These are phyloP conservation scores for Ascochyta clinopodiicola DNA, from an alignment of 2,329 filamentous ascomycete species.

Conservation along the genomic window DNA sequence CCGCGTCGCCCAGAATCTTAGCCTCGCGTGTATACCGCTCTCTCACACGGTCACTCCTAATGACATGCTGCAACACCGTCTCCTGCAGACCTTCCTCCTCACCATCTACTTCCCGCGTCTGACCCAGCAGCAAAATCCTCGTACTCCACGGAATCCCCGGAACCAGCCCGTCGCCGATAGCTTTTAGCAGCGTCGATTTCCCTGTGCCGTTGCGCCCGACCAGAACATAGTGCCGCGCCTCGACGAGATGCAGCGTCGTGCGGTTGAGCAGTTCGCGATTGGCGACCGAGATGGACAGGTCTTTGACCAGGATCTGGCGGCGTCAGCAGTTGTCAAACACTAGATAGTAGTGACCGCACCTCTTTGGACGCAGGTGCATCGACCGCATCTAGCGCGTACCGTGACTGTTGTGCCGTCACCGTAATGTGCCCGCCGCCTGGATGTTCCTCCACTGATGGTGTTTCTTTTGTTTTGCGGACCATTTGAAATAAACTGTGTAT, in stretches of 20 bases:
- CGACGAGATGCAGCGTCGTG: conserved; percentile 74
- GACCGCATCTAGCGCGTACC: conserved; percentile 48
- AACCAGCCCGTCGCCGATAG: conserved; percentile 78
- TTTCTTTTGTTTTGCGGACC: conserved; percentile 40
- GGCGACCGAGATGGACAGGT: conserved; percentile 71
- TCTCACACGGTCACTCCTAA: conserved; percentile 58
- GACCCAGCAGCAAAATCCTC: conserved; percentile 45
- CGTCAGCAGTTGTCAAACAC: not conserved
- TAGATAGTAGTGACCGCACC: conserved; percentile 16
- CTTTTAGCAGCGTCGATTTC: conserved; percentile 79
- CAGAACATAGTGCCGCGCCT: conserved; percentile 76
- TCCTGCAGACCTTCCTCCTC: conserved; percentile 45
- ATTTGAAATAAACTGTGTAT: conserved; percentile 17
- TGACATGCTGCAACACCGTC: conserved; percentile 71
- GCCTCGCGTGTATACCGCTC: conserved; percentile 69
- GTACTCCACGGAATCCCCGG: conserved; percentile 62
- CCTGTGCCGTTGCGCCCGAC: conserved; percentile 82
- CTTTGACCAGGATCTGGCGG: conserved; percentile 62
- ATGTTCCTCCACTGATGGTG: conserved; percentile 26
- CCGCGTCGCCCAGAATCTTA: conserved; percentile 64
- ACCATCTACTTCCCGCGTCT: conserved; percentile 32
- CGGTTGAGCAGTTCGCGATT: conserved; percentile 71
- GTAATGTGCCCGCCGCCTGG: conserved; percentile 36
- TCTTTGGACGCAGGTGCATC: conserved; percentile 49
- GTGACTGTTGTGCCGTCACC: conserved; percentile 49